These are phyloP conservation scores for Lizonia empirigonia DNA, from an alignment of 2,329 filamentous ascomycete genomes.

Conservation along the genomic window DNA sequence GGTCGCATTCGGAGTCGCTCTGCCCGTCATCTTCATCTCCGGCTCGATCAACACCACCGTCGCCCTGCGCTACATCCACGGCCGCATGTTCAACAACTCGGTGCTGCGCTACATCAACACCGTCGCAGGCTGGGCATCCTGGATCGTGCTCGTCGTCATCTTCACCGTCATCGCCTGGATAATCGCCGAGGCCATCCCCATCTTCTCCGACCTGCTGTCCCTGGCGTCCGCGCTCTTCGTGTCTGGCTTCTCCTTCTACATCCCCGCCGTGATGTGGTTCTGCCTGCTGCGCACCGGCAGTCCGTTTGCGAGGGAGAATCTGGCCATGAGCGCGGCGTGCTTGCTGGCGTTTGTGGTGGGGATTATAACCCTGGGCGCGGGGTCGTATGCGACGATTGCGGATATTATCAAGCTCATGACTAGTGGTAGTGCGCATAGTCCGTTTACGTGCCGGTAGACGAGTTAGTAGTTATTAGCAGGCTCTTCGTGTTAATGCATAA, in stretches of 20 bases:
- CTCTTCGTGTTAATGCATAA: conserved; percentile 1
- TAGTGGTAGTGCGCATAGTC: conserved; percentile 17
- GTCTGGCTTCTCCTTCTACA: conserved; percentile 21
- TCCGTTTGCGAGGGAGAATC: conserved; percentile 14
- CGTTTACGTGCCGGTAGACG: conserved; percentile 18
- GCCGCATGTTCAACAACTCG: conserved; percentile 22
- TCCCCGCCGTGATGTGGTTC: conserved; percentile 21
- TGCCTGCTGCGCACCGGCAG: conserved; percentile 14
- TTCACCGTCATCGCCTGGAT: conserved; percentile 23
- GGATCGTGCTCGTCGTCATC: conserved; percentile 19
- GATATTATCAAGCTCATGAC: conserved; percentile 18
- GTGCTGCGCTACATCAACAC: conserved; percentile 22
- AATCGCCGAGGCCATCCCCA: conserved; percentile 22
- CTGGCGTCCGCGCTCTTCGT: conserved; percentile 21
- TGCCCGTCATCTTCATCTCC: conserved; percentile 22
- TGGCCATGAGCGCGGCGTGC: conserved; percentile 13
- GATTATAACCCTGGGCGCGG: conserved; percentile 16
- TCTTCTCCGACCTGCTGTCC: conserved; percentile 21
- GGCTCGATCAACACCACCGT: conserved; percentile 23
- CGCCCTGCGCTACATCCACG: conserved; percentile 23
- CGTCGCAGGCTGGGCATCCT: conserved; percentile 16
- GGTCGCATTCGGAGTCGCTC: conserved; percentile 17
- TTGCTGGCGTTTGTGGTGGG: conserved; percentile 17
- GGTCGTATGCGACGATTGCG: conserved; percentile 19
- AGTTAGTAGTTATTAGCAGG: background rate